Evolutionary conservation across 2,329 filamentous ascomycete species (phyloP).

Genomic region (Drechslerella stenobrocha): DNA sequence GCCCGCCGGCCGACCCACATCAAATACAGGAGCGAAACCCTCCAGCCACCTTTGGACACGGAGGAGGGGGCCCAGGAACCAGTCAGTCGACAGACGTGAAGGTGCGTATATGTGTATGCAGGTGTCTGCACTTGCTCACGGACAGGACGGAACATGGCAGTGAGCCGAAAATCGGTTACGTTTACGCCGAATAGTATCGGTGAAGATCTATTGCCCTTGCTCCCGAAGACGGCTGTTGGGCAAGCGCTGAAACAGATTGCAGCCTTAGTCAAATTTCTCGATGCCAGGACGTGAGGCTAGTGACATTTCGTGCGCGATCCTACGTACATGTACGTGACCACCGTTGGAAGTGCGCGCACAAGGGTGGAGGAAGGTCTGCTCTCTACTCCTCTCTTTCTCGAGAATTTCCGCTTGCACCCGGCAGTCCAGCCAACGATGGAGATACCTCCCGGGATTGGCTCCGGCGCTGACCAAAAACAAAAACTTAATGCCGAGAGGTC

Average conservation of each 20-base stretch:
- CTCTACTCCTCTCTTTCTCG: constrained; percentile 9
- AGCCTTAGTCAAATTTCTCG: constrained; percentile 4
- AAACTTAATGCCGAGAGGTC: constrained; percentile 24
- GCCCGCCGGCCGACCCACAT: constrained; percentile 1
- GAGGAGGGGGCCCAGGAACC: too few relatives aligned
- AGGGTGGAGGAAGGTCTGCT: background rate
- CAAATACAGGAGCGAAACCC: background rate
- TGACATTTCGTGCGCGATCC: too few relatives aligned
- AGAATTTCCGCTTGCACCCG: constrained; percentile 37
- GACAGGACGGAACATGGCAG: background rate
- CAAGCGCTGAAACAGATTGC: constrained; percentile 3
- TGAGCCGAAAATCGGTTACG: background rate
- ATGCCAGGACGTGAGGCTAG: background rate
- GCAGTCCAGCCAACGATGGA: constrained; percentile 23
- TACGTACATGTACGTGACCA: too few relatives aligned
- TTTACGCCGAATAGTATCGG: background rate
- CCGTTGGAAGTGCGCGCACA: constrained; percentile 1
- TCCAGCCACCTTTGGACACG: constrained; percentile 2
- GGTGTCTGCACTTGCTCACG: constrained; percentile 1
- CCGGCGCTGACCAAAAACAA: constrained; percentile 21
- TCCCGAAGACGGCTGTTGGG: background rate
- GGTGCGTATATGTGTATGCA: background rate
- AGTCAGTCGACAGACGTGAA: background rate
- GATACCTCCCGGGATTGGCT: constrained; percentile 34
- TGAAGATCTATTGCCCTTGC: background rate